phyloP scores from a whole-genome alignment of 306 rosid genomes.

The Cucumis hystrix region DNA sequence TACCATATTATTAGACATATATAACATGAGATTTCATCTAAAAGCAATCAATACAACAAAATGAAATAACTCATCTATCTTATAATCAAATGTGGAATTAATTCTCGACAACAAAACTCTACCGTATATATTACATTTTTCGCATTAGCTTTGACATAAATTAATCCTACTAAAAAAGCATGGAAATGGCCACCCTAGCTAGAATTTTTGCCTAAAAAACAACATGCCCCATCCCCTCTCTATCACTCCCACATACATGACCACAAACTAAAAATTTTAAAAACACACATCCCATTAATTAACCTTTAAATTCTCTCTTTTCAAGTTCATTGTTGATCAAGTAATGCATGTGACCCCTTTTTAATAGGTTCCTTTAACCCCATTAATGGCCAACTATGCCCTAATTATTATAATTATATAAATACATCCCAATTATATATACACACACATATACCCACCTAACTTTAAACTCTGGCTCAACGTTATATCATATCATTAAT shows the following conservation, averaged over 20 bases:
- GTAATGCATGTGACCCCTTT: background rate
- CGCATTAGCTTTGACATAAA: background rate
- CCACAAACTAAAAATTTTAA: background rate
- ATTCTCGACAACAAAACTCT: no score
- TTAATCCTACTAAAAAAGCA: background rate
- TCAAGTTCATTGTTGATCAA: background rate
- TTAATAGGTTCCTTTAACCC: background rate
- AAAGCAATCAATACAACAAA: no score
- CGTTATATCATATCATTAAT: no score
- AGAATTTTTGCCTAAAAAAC: background rate
- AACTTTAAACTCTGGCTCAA: background rate
- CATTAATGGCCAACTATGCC: background rate
- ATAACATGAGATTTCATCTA: no score
- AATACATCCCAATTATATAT: background rate
- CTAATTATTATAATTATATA: background rate
- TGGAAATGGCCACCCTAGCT: background rate
- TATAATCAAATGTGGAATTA: no score
- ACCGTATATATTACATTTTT: background rate
- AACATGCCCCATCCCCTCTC: background rate
- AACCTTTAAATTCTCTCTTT: background rate
- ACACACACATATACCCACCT: background rate
- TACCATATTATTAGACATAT: no score
- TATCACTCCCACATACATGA: background rate
- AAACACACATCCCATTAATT: background rate
- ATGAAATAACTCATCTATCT: no score